Conservation (phyloP, 2,329 filamentous ascomycete genomes). For the Volutella citrinella region DNA sequence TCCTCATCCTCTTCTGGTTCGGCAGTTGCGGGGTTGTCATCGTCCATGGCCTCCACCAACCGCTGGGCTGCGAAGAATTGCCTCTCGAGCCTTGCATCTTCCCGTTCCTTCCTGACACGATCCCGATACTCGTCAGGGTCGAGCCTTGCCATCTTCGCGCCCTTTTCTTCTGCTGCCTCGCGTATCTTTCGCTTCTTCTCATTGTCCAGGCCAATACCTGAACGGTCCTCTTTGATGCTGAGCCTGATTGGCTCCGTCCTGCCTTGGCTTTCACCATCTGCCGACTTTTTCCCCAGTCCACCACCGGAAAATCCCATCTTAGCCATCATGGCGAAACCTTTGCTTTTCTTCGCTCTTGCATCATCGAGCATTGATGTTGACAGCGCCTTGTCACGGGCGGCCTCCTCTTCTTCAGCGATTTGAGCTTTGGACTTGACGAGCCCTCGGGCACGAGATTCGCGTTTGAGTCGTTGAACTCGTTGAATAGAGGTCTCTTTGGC, state of each 20-base stretch:
- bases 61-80: conserved; percentile 77
- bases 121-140: conserved; percentile 72
- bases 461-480: conserved; percentile 50
- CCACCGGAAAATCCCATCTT: conserved; percentile 88
- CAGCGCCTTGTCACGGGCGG: conserved; percentile 72
- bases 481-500: conserved; percentile 53
- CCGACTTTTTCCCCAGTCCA: conserved; percentile 61
- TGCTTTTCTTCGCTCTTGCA: conserved; percentile 61
- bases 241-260: conserved; percentile 71
- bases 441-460: conserved; percentile 65
- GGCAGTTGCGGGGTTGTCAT: conserved; percentile 36
- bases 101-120: conserved; percentile 66
- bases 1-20: conserved; percentile 16
- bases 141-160: conserved; percentile 58
- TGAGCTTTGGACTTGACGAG: conserved; percentile 79
- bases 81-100: conserved; percentile 65
- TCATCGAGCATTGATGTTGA: conserved; percentile 67
- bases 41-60: conserved; percentile 73
- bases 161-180: conserved; percentile 57
- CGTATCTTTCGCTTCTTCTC: conserved; percentile 76
- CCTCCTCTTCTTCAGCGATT: conserved; percentile 69
- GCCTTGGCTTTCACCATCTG: conserved; percentile 35
- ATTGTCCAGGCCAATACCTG: conserved; percentile 79
- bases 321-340: conserved; percentile 94
- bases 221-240: conserved; percentile 72